phyloP scores from a whole-genome alignment of 2,329 filamentous ascomycete genomes.

The Beauveria bassiana region DNA sequence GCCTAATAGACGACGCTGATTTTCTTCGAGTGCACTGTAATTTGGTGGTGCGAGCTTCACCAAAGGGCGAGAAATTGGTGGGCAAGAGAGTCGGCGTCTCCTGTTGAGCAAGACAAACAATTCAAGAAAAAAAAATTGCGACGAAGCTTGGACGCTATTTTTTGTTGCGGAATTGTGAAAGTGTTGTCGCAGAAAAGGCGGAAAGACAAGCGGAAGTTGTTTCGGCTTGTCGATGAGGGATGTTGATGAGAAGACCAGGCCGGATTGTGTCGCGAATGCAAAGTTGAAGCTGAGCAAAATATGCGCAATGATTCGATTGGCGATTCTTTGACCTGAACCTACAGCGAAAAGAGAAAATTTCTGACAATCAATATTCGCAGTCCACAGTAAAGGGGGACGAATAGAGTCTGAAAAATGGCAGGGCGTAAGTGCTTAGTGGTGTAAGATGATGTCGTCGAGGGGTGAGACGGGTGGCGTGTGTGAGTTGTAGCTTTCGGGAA shows the following conservation, averaged over 20 bases:
- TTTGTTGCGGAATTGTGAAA: no score
- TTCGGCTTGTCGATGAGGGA: background rate
- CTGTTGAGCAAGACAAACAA: background rate
- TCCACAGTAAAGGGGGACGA: background rate
- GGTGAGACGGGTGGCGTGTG: constrained; percentile 3
- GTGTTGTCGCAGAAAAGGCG: no score
- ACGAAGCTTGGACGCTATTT: no score
- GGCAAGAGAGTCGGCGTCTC: background rate
- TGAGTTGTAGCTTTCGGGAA: background rate
- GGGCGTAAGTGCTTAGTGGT: constrained; percentile 2
- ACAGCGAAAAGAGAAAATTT: background rate
- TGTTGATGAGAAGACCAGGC: background rate
- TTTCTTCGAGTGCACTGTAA: background rate
- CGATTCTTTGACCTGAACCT: background rate
- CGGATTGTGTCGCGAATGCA: background rate
- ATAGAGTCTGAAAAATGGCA: background rate
- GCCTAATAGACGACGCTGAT: background rate
- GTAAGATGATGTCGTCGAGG: constrained; percentile 10
- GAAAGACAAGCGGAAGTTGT: background rate
- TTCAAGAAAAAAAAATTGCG: background rate
- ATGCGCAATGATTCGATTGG: background rate
- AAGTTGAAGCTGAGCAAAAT: background rate
- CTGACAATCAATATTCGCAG: background rate
- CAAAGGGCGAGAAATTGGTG: background rate
- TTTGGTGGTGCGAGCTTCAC: background rate